phyloP scores from a whole-genome alignment of 2,329 filamentous ascomycete genomes.

The Monilinia fructicola region DNA sequence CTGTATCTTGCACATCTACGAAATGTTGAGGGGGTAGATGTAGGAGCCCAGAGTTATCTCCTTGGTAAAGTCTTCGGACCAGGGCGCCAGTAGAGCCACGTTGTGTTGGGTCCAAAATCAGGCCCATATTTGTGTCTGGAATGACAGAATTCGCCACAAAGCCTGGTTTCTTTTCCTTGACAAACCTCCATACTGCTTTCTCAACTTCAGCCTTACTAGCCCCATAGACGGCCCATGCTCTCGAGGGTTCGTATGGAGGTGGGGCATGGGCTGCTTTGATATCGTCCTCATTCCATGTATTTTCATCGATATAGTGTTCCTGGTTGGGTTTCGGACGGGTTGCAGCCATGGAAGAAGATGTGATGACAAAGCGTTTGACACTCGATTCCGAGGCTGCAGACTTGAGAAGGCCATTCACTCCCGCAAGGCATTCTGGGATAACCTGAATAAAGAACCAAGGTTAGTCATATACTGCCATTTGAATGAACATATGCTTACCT shows the following conservation, averaged over 20 bases:
- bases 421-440: conserved; percentile 41
- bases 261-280: conserved; percentile 43
- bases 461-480: not conserved
- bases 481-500: conserved; percentile 34
- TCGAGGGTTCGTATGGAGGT: conserved; percentile 38
- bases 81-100: conserved; percentile 32
- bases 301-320: conserved; percentile 31
- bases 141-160: conserved; percentile 38
- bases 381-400: conserved; percentile 40
- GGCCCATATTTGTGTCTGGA: conserved; percentile 29
- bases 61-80: conserved; percentile 32
- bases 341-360: conserved; percentile 38
- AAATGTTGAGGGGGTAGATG: conserved; percentile 34
- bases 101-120: conserved; percentile 25
- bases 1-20: conserved; percentile 41
- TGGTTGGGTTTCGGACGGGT: conserved; percentile 32
- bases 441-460: not conserved
- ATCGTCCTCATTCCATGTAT: conserved; percentile 43
- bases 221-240: conserved; percentile 38
- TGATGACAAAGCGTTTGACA: conserved; percentile 46
- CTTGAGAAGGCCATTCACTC: conserved; percentile 40
- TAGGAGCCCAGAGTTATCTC: conserved; percentile 17
- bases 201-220: conserved; percentile 46
- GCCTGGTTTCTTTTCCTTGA: conserved; percentile 38
- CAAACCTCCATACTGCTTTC: conserved; percentile 44